Evolutionary conservation across 805 yeast species (phyloP).

Genomic region (Metschnikowia lunata): DNA sequence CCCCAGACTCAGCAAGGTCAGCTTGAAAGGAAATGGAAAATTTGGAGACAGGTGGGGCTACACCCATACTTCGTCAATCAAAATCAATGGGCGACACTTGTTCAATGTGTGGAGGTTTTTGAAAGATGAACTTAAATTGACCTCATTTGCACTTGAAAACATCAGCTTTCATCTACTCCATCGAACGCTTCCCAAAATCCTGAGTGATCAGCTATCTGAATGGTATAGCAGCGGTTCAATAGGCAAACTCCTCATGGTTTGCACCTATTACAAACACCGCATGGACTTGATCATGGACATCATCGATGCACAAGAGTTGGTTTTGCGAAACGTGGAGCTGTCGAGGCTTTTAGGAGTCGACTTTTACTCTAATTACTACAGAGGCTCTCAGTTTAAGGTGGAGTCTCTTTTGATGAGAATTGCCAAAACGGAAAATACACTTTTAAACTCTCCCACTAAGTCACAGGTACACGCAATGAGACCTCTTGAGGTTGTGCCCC

Average conservation of each 20-base stretch:
- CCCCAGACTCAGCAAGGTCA: constrained; percentile 60
- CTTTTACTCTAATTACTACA: constrained; percentile 75
- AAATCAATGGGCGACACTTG: constrained; percentile 75
- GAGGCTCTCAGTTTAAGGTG: constrained; percentile 94
- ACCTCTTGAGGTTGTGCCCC: constrained; percentile 81
- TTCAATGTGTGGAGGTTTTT: constrained; percentile 81
- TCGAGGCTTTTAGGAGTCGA: constrained; percentile 87
- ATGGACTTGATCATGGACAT: constrained; percentile 43
- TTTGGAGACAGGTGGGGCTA: constrained; percentile 75
- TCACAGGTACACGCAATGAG: constrained; percentile 77
- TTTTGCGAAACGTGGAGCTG: constrained; percentile 72
- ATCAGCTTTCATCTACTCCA: constrained; percentile 66
- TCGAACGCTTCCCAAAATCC: constrained; percentile 60
- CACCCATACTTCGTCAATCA: constrained; percentile 67
- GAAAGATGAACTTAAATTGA: constrained; percentile 56
- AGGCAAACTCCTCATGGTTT: constrained; percentile 29
- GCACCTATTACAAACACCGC: constrained; percentile 45
- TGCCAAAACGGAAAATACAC: constrained; percentile 68
- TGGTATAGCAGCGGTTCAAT: constrained; percentile 37
- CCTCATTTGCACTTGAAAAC: constrained; percentile 73
- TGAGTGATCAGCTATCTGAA: constrained; percentile 42
- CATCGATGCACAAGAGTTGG: constrained; percentile 57
- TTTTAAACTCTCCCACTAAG: constrained; percentile 75
- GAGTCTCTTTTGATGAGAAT: constrained; percentile 78
- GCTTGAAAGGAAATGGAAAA: constrained; percentile 44